These are phyloP conservation scores for Globisporangium echinulatum DNA, from an alignment of 352 stramenopile species.

Conservation along the genomic window DNA sequence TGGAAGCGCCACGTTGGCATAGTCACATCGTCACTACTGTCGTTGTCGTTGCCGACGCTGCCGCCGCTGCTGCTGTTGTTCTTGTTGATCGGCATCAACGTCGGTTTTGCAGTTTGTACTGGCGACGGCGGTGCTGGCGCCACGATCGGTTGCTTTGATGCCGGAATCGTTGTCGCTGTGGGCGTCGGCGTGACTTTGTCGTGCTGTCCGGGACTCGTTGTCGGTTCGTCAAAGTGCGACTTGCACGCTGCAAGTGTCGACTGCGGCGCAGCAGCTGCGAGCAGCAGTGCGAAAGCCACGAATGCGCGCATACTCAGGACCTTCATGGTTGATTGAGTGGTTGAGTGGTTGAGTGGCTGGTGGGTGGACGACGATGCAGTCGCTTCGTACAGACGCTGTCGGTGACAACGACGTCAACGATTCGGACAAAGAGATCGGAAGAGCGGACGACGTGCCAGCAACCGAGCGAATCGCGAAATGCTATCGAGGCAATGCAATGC, in stretches of 20 bases:
- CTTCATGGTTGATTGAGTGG: too few relatives aligned
- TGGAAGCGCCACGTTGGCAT: too few relatives aligned
- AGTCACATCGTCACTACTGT: not conserved
- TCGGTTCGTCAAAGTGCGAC: not conserved
- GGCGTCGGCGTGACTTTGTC: not conserved
- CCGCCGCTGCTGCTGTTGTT: not conserved
- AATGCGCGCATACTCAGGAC: not conserved
- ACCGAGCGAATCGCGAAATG: too few relatives aligned
- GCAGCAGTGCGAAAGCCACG: not conserved
- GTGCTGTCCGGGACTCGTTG: too few relatives aligned
- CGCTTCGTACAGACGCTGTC: too few relatives aligned
- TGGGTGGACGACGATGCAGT: too few relatives aligned
- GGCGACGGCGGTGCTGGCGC: not conserved
- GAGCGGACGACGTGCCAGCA: too few relatives aligned
- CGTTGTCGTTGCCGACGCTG: not conserved
- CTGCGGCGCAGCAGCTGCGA: not conserved
- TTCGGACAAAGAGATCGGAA: too few relatives aligned
- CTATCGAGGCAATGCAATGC: too few relatives aligned
- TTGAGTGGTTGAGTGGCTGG: too few relatives aligned
- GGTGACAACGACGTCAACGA: too few relatives aligned
- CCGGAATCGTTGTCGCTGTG: not conserved
- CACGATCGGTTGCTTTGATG: too few relatives aligned
- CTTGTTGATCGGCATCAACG: not conserved
- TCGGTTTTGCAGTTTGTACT: not conserved
- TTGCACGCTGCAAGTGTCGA: not conserved